These are phyloP conservation scores for Lojkania enalia DNA, from an alignment of 2,329 filamentous ascomycete genomes.

Conservation along the genomic window DNA sequence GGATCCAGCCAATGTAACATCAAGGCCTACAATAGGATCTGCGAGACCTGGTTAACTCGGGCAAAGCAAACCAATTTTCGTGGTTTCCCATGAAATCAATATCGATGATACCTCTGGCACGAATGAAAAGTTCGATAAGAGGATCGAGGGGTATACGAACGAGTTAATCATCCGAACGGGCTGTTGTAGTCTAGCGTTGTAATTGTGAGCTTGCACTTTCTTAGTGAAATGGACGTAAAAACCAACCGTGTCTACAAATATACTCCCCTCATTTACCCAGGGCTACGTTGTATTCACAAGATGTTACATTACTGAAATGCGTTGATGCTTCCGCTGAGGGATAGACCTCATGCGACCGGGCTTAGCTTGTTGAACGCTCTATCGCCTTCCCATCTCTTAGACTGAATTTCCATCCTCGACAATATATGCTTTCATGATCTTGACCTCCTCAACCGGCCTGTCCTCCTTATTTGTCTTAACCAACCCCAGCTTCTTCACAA, in stretches of 20 bases:
- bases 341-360: too few species aligned
- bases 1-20: constrained; percentile 70
- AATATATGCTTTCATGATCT: constrained; percentile 73
- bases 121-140: constrained; percentile 68
- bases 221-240: too few species aligned
- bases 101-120: constrained; percentile 64
- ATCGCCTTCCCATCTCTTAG: too few species aligned
- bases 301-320: too few species aligned
- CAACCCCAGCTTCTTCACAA: constrained; percentile 85
- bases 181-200: constrained; percentile 11
- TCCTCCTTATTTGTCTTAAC: constrained; percentile 84
- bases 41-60: constrained; percentile 66
- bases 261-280: too few species aligned
- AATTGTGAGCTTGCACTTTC: too few species aligned
- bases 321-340: too few species aligned
- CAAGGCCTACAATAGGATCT: constrained; percentile 68
- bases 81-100: constrained; percentile 66
- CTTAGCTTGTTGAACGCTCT: too few species aligned
- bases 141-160: constrained; percentile 69
- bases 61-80: constrained; percentile 69
- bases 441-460: constrained; percentile 78
- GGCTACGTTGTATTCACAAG: too few species aligned
- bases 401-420: too few species aligned
- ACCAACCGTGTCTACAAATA: too few species aligned
- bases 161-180: constrained; percentile 69